Evolutionary conservation across 2,329 filamentous ascomycete genomes (phyloP), one percentile per base, ranked within the genome.

Genomic region (Phyllosticta paracitricarpa): DNA sequence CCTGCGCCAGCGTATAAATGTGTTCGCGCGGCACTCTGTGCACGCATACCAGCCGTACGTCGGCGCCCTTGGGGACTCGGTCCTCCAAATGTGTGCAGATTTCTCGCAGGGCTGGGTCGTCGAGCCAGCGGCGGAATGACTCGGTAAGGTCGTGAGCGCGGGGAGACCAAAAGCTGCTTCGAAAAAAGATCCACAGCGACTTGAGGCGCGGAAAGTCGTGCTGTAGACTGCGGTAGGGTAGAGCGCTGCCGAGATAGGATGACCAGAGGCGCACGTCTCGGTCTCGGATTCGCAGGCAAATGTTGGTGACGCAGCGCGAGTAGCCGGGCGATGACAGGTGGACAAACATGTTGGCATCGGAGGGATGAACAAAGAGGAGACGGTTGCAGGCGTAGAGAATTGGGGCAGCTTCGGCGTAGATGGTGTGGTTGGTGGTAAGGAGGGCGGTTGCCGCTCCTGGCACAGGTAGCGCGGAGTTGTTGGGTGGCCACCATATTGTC

Each of bases 1-100:
- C 76, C 30, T 81, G 75, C n/a, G 71, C 70, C 40, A 79, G 75
- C 62, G 75, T 72, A 58, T 74, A 72, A 35, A 82, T 79, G 58
- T 81, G 81, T 77, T 65, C 63, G 51, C 65, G 65, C 10, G 68
- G 70, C 12, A 71, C 64, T 48, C 70, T 67, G 65, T 72, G 65
- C n/a, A 73, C 73, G 48, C 70, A 72, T 25, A 74, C 69, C 12
- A 74, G 70, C 63, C 71, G 72, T 40, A 73, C 66, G 33, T 73
- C 68, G 0, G 68, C 63, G 9, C 66, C 65, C 10, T 57, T 63
- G 28, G 66, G 67, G 19, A 62, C 66, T 58, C 28, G 68, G 51
- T 72, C 72, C 54, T 69, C 67, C 22, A 75, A 66, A 8, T 67
- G 68, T 5, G 73, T 64, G 52, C 70, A 73, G 22, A 75, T 66